Evolutionary conservation across 176 grass and related monocot species (phyloP).

Genomic region (Juncus effusus): DNA sequence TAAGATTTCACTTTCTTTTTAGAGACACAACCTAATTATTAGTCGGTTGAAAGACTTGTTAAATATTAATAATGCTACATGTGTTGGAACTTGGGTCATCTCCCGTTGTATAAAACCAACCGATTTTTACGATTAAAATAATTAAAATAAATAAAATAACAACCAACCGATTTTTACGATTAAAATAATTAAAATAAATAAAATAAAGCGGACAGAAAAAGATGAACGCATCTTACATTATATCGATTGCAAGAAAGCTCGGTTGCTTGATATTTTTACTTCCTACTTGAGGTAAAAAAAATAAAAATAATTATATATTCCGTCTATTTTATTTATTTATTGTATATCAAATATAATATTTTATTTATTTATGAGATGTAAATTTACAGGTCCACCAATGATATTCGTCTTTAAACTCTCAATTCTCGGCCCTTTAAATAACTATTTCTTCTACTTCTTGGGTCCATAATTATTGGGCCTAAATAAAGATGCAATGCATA

Average conservation of each 20-base stretch:
- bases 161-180: not conserved
- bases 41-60: no score
- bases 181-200: slow-evolving; percentile 15
- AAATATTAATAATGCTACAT: no score
- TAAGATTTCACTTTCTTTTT: no score
- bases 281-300: slow-evolving; percentile 61
- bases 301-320: not conserved
- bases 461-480: no score
- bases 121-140: not conserved
- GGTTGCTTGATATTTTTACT: slow-evolving; percentile 96
- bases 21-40: no score
- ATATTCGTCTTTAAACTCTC: no score
- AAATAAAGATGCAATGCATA: no score
- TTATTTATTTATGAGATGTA: not conserved
- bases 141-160: not conserved
- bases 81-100: no score
- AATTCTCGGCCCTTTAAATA: no score
- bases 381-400: no score
- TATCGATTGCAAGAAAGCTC: slow-evolving; percentile 93
- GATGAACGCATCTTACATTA: slow-evolving; percentile 99
- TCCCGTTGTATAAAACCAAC: not conserved
- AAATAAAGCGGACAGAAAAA: slow-evolving; percentile 60
- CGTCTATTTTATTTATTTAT: not conserved
- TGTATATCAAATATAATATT: not conserved
- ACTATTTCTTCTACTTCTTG: no score